Evolutionary conservation across 208 protist genomes (phyloP), one percentile per base, ranked within the genome.

Genomic region (Leishmania amazonensis): DNA sequence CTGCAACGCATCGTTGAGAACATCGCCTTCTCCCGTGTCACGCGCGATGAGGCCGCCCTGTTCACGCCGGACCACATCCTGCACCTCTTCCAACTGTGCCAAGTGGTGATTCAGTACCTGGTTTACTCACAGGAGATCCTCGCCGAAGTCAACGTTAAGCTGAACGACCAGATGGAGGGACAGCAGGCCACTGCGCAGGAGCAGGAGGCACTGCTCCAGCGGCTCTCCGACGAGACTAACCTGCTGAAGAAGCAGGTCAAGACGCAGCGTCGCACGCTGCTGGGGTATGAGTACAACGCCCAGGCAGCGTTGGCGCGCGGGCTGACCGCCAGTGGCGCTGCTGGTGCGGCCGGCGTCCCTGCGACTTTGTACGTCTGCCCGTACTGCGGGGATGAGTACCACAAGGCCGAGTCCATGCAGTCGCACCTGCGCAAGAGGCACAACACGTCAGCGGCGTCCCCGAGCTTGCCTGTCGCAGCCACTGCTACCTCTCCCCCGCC

Each of bases 381-480:
- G 40, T 82, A 89, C 42, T 97, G 95, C 74, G 93, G 92, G 6
- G 95, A 96, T 73, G 80, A 78, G 65, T 97, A 97, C 78, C 88
- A 89, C 81, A 97, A 97, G 86, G 81, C 84, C 17, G 95, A 97
- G 83, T 96, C 95, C 42, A 89, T 97, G 74, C 93, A 96, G 83
- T 97, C 95, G 53, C 95, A 97, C 78, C 88, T 97, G 77, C 93
- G 95, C 76, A 97, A 97, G 89, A 87, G 94, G 24, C 94, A 97
- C 57, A 57, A 38, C 75, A 62, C 70, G 2, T 19, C 88, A 67
- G 57, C 72, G 3, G 24, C 79, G 51, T 35, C 72, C 9, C 15
- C 68, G 17, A 68, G 28, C 7, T 24, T 40, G 53, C 35, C 35
- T 19, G 49, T 60, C 53, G 54, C 47, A 40, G 74, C 9, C 21